Conservation (phyloP, 345 rosid species). For the Reutealis trisperma region DNA sequence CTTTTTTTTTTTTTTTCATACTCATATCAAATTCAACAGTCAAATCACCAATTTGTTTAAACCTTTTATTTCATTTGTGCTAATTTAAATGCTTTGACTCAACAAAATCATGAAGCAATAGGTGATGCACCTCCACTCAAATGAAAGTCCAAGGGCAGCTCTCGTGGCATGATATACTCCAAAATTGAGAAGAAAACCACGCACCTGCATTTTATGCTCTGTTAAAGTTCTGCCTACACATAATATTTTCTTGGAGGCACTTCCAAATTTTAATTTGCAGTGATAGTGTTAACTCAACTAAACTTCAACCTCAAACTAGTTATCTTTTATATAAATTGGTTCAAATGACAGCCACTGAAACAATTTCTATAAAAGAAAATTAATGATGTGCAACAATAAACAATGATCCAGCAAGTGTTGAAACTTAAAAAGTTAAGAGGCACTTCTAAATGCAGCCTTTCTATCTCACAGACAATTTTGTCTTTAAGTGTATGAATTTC, state of each 20-base stretch:
- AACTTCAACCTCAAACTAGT: neutral
- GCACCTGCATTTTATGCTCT: slow-evolving; percentile 52
- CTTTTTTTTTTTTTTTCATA: neutral
- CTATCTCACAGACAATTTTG: neutral
- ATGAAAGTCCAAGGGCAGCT: slow-evolving; percentile 89
- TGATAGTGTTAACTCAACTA: neutral
- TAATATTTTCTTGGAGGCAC: slow-evolving; percentile 6
- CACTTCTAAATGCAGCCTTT: neutral
- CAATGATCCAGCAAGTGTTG: neutral
- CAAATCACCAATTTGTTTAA: slow-evolving; percentile 4
- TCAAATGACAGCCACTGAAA: neutral
- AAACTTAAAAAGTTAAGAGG: neutral
- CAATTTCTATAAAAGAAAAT: slow-evolving; percentile 8
- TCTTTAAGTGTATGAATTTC: neutral
- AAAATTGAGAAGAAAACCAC: slow-evolving; percentile 94
- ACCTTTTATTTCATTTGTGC: neutral
- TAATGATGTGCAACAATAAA: neutral
- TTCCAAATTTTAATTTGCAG: neutral
- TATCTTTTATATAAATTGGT: neutral
- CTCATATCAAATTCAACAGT: neutral
- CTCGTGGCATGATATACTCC: slow-evolving; percentile 92
- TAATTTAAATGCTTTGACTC: slow-evolving; percentile 9
- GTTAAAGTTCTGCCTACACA: slow-evolving; percentile 15
- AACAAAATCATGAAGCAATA: slow-evolving; percentile 11
- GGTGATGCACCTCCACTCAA: slow-evolving; percentile 77